Percentiles rank a stretch among this genome's conserved stretches.
Evolutionary conservation across 345 rosid species (phyloP).

Genomic region (Eucalyptus regnans): DNA sequence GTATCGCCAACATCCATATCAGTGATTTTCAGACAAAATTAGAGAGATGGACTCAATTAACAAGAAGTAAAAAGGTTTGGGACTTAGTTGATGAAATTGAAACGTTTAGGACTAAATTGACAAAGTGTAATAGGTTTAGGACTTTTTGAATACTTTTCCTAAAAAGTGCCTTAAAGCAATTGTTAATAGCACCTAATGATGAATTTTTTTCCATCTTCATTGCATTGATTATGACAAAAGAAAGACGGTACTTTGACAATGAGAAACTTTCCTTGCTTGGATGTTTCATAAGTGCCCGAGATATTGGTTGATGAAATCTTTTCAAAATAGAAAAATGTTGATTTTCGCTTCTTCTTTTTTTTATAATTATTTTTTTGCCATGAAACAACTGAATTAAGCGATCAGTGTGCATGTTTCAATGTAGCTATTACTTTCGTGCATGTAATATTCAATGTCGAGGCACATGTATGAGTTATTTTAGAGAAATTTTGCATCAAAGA

Average conservation of each 20-base stretch:
- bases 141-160: too few relatives aligned
- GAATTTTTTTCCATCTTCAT: background rate
- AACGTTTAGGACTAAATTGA: accelerated
- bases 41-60: accelerated
- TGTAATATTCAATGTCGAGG: background rate
- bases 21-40: too few relatives aligned
- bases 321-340: background rate
- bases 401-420: background rate
- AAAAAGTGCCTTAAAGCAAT: too few relatives aligned
- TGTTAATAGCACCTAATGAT: background rate
- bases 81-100: accelerated
- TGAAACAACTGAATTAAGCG: background rate
- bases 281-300: background rate
- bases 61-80: accelerated
- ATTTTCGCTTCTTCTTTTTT: background rate
- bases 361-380: background rate
- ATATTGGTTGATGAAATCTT: background rate
- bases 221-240: background rate
- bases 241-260: background rate
- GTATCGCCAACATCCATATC: accelerated
- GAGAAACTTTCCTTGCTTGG: background rate
- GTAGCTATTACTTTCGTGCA: background rate
- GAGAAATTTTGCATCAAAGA: accelerated
- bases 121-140: too few relatives aligned
- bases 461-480: background rate